Evolutionary conservation across 352 stramenopile species (phyloP).

Genomic region (Globisporangium uncinulatum): DNA sequence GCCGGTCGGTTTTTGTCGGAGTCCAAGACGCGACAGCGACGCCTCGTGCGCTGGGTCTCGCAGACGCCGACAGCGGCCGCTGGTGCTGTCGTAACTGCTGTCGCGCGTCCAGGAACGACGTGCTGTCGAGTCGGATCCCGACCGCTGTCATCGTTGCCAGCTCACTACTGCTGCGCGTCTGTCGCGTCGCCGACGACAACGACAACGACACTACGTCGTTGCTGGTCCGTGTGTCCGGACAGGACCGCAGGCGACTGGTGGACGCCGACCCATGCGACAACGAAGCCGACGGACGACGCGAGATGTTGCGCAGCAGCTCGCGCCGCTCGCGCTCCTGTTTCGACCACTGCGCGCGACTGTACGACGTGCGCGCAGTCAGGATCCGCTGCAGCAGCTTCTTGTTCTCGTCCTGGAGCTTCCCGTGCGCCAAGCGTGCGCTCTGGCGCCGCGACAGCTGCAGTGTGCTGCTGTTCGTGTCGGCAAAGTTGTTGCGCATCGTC

Average conservation of each 20-base stretch:
- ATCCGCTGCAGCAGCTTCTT: slow-evolving; percentile 43
- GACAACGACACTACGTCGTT: not conserved
- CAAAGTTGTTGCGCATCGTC: slow-evolving; percentile 47
- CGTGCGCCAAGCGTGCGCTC: slow-evolving; percentile 23
- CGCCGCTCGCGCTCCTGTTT: slow-evolving; percentile 35
- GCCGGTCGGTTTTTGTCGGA: not conserved
- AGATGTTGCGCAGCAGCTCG: slow-evolving; percentile 37
- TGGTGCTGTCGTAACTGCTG: not conserved
- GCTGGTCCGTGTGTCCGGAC: slow-evolving; percentile 2
- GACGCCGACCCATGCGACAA: slow-evolving; percentile 4
- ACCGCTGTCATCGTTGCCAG: not conserved
- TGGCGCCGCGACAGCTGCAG: slow-evolving; percentile 13
- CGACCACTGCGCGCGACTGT: slow-evolving; percentile 31
- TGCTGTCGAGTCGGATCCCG: not conserved
- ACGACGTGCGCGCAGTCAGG: slow-evolving; percentile 31
- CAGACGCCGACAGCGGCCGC: slow-evolving; percentile 1
- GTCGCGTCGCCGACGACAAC: not conserved
- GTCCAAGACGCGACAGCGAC: not conserved
- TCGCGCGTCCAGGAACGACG: not conserved
- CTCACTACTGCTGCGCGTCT: slow-evolving; percentile 1
- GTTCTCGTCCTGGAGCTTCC: slow-evolving; percentile 45
- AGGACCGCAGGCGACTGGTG: slow-evolving; percentile 14
- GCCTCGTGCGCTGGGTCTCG: too few relatives aligned
- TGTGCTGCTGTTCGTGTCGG: slow-evolving; percentile 30
- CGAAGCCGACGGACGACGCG: slow-evolving; percentile 14